Base-by-base conservation (phyloP, 225 moss, liverwort and hornwort species). In the Asterella californica region DNA sequence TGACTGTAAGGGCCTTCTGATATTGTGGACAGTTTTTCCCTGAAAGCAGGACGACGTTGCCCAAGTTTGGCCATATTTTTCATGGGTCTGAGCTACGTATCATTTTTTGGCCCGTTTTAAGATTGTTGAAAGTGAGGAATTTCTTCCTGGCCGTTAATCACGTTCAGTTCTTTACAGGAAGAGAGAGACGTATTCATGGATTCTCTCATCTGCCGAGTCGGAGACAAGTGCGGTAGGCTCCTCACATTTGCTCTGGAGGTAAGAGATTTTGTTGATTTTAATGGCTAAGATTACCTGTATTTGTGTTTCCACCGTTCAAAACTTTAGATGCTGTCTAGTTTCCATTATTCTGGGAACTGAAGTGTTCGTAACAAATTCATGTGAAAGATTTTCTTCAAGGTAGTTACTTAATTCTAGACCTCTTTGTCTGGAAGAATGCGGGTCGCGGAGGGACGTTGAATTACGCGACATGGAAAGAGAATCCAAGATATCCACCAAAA, bases 211-310 rank as follows among this genome's bases (percentile, higher is more conserved):
- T 93, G 99, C 86, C 89, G 88, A 83, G 83, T 91, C 76, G 89
- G 91, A 54, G 90, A 90, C 80, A 86, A 85, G 52, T 99, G 93
- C 77, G 85, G 89, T 82, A 91, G 83, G 52, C 82, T 99, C 57
- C 91, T 99, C 33, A 95, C 92, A 18, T 90, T 93, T 82, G 86
- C 84, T 77, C 83, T 73, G 78, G 93, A 99, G 94, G 96, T 94
- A 75, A 49, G 78, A 27, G 27, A 9, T 30, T 42, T 38, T 57
- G 30, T 9, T 34, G 17, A 36, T 47, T 9, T 2, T 53, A 50
- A 1, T n/a, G 25, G 18, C 30, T 29, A 19, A 14, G 30, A 11
- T 34, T 36, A 32, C 11, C 34, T 17, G 34, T 75, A 33, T 55
- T 36, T 34, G 8, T 22, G 22, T 2, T 15, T 11, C 33, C 24